Evolutionary conservation across 352 stramenopile species (phyloP).

Genomic region (Globisporangium rhizosaccharum): DNA sequence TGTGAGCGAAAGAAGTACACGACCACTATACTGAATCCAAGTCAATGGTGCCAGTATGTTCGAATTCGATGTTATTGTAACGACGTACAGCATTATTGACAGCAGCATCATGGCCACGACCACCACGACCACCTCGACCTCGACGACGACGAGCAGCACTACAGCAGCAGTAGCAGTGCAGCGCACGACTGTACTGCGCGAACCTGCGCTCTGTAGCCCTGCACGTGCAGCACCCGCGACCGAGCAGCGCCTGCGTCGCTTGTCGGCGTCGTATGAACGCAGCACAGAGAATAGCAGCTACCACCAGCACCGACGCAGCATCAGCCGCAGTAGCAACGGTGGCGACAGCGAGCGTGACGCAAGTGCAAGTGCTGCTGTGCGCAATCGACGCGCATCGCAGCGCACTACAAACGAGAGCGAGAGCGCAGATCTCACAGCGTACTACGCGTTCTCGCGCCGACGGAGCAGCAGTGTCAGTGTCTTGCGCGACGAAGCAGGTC

Average conservation of each 20-base stretch:
- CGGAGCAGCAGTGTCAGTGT: slow-evolving; percentile 38
- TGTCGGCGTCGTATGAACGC: slow-evolving; percentile 11
- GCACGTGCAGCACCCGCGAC: neutral
- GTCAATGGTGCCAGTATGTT: neutral
- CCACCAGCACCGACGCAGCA: neutral
- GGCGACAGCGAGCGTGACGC: neutral
- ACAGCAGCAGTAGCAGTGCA: neutral
- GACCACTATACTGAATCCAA: neutral
- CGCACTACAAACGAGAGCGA: slow-evolving; percentile 8
- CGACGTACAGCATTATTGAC: too few species aligned
- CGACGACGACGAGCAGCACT: neutral
- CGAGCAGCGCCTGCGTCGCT: slow-evolving; percentile 5
- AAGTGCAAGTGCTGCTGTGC: neutral
- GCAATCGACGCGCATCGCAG: neutral
- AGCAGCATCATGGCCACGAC: neutral
- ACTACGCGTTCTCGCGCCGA: slow-evolving; percentile 56
- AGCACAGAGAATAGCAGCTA: neutral
- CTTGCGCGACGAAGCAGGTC: slow-evolving; percentile 34
- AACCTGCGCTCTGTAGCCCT: neutral
- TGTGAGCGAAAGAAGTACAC: neutral
- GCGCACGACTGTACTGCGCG: neutral
- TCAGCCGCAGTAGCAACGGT: neutral
- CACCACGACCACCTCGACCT: neutral
- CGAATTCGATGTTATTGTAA: slow-evolving; percentile 5
- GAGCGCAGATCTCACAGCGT: slow-evolving; percentile 45